Base-by-base conservation (phyloP, 257 asterid genomes). In the Gentiana macrophylla region DNA sequence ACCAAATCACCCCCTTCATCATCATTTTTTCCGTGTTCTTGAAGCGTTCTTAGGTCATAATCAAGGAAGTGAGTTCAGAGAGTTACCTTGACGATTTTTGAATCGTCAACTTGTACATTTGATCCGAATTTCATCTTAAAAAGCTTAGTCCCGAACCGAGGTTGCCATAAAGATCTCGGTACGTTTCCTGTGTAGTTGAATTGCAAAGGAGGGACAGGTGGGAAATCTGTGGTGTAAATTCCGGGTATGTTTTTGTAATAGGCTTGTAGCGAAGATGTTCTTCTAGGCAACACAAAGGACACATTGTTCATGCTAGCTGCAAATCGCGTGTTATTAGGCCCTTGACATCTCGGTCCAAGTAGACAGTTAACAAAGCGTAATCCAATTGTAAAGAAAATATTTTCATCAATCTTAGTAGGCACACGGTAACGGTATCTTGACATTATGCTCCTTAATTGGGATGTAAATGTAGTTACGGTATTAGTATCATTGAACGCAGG, bases 321-420 rank as follows among this genome's bases (percentile, higher is more conserved):
- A 1, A 73, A 60, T 47, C 74, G 62, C 0, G 86, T 79, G 34
- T 63, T 61, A 24, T 76, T 79, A 13, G 86, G 86, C 44, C 80
- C 83, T 49, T 70, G 80, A 36, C 86, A 76, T 12, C 64, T 62
- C 1, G 74, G 56, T 32, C 80, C 79, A 0, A 82, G 78, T 24
- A 12, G 59, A 66, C 74, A 63, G 8, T 64, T 70, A 4, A 48
- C 52, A 36, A 72, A 37, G 2, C 86, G 80, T 38, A 76, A 57
- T 1, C 85, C 85, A 3, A 79, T 75, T 0, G 85, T 79, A 63
- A 79, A 72, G 56, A 76, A 72, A 10, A 70, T 60, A 38, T 32
- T 59, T 6, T 62, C 56, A 34, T 79, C 80, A 12, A 76, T 69
- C 32, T 59, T 58, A 12, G 13, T 64, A 0, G 85, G 85, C 12